Conservation (phyloP, 2,329 filamentous ascomycete genomes). For the Pyricularia sp. region DNA sequence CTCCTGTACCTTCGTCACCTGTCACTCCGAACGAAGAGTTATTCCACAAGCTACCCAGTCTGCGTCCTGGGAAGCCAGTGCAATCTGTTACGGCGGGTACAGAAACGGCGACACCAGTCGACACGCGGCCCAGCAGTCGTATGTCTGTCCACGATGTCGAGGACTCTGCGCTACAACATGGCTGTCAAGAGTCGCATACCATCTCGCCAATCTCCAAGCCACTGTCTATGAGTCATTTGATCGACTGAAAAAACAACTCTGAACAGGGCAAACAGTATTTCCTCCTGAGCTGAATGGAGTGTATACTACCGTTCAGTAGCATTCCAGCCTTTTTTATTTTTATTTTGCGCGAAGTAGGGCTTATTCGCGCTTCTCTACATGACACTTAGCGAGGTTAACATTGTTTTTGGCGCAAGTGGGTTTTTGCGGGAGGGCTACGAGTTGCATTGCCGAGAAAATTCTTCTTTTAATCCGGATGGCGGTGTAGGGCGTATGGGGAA, state of each 20-base stretch:
- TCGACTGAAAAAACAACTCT: constrained; percentile 14
- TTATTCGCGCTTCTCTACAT: neutral
- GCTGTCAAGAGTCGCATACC: constrained; percentile 15
- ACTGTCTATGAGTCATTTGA: constrained; percentile 22
- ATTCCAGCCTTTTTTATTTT: neutral
- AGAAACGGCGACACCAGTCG: neutral
- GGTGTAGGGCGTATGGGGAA: neutral
- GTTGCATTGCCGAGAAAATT: neutral
- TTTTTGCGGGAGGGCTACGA: neutral
- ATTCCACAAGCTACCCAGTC: neutral
- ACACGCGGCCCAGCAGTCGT: neutral
- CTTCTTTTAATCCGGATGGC: neutral
- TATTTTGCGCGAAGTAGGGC: neutral
- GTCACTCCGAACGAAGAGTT: neutral
- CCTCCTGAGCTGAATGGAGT: neutral
- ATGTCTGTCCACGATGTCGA: neutral
- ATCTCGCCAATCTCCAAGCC: constrained; percentile 30
- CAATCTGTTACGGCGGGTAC: neutral
- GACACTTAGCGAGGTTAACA: neutral
- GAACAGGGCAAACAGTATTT: neutral
- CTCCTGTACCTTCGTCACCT: constrained; percentile 10
- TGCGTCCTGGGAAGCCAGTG: neutral
- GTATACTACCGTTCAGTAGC: neutral
- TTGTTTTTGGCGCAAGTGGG: neutral
- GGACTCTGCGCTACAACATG: constrained; percentile 1